Conservation (phyloP, 2,329 filamentous ascomycete genomes). For the Aspergillus fumigatiaffinis region DNA sequence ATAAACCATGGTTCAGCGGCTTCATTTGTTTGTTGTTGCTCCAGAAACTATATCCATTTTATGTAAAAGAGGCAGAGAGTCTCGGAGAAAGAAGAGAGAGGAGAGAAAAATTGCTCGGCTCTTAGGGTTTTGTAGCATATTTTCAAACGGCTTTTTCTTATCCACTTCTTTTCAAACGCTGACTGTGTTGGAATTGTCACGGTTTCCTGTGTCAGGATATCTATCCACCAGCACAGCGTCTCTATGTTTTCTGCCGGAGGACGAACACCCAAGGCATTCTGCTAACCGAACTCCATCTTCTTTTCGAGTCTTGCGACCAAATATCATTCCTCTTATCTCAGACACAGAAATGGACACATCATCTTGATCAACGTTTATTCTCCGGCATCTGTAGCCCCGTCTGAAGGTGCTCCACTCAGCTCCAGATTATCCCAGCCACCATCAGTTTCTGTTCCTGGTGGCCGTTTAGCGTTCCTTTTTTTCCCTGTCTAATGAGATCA, state of each 20-base stretch:
- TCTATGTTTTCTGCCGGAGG: not conserved
- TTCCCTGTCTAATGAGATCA: not conserved
- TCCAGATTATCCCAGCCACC: not conserved
- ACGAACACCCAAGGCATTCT: not conserved
- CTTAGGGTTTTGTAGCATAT: not conserved
- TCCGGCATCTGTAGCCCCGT: not conserved
- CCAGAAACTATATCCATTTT: not conserved
- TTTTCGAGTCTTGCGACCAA: too few relatives aligned
- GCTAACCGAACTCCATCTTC: not conserved
- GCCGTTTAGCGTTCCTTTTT: not conserved
- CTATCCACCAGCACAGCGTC: not conserved
- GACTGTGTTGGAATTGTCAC: not conserved
- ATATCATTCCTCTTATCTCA: not conserved
- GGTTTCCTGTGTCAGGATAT: not conserved
- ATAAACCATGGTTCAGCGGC: not conserved
- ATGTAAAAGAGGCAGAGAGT: not conserved
- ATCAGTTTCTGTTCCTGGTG: not conserved
- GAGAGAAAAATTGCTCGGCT: not conserved
- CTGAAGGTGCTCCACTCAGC: not conserved
- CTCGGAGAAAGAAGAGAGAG: too few relatives aligned
- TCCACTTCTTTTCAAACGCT: not conserved
- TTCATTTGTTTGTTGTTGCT: conserved; percentile 1
- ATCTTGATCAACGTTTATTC: not conserved
- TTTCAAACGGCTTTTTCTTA: not conserved
- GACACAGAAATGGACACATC: not conserved